A percentile compares a stretch with the other conserved stretches of the same genome.
Evolutionary conservation across 78 protist species (phyloP).

Genomic region (Pigoraptor vietnamica): DNA sequence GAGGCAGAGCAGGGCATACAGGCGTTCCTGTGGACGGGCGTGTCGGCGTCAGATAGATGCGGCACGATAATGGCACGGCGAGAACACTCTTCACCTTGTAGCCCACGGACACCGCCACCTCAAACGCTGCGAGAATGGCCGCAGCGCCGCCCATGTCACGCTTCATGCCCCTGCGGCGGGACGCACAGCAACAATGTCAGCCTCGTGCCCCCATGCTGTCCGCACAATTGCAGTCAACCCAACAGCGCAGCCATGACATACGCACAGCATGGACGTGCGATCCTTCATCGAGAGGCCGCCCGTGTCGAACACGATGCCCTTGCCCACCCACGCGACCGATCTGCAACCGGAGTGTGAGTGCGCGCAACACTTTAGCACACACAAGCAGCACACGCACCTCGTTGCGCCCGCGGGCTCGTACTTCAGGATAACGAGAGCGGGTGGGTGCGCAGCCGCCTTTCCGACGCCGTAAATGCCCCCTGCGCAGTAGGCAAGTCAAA

Average conservation of each 20-base stretch:
- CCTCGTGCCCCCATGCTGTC: neutral
- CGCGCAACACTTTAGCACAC: no score
- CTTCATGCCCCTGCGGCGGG: slow-evolving; percentile 57
- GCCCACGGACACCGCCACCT: slow-evolving; percentile 31
- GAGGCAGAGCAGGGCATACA: neutral
- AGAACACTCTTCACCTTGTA: no score
- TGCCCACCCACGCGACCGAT: slow-evolving; percentile 58
- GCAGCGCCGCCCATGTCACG: slow-evolving; percentile 88
- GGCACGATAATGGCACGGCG: no score
- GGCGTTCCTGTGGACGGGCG: neutral
- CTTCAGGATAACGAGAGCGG: slow-evolving; percentile 24
- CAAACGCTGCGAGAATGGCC: slow-evolving; percentile 37
- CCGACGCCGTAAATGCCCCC: slow-evolving; percentile 39
- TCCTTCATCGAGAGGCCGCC: slow-evolving; percentile 75
- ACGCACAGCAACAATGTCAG: slow-evolving; percentile 44
- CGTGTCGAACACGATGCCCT: slow-evolving; percentile 80
- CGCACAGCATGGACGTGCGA: slow-evolving; percentile 53
- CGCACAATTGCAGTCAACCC: no score
- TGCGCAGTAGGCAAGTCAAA: neutral
- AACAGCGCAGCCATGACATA: no score
- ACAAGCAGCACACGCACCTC: neutral
- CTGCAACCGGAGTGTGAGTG: neutral
- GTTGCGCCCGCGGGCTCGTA: slow-evolving; percentile 6
- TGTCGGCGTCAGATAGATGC: no score
- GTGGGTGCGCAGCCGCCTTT: slow-evolving; percentile 22